Conservation (phyloP, 495 filamentous ascomycete species). For the Penicillium parvum region DNA sequence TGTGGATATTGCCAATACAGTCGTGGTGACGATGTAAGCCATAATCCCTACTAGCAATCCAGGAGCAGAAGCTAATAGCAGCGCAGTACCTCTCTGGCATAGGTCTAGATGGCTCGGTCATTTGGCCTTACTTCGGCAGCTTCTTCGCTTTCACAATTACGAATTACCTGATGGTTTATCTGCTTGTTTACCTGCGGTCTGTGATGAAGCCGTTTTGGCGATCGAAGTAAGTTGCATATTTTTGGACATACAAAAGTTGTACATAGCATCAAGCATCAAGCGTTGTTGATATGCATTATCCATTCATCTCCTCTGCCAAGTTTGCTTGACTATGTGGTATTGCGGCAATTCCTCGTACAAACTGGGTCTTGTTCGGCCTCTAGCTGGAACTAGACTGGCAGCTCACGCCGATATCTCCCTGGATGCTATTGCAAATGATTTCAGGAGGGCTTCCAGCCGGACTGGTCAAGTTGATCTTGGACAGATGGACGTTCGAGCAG, state of each 20-base stretch:
- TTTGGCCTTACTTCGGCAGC: conserved; percentile 70
- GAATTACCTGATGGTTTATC: conserved; percentile 68
- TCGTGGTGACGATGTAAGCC: conserved; percentile 50
- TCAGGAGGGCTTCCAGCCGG: conserved; percentile 43
- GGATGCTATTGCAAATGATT: conserved; percentile 50
- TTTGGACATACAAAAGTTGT: neutral
- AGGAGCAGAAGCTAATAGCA: conserved; percentile 7
- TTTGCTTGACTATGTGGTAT: too few relatives aligned
- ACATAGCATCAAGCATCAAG: neutral
- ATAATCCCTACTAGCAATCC: neutral
- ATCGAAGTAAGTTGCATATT: conserved; percentile 29
- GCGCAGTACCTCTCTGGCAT: conserved; percentile 58
- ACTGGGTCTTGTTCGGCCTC: too few relatives aligned
- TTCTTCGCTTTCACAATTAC: conserved; percentile 65
- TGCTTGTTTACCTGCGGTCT: conserved; percentile 35
- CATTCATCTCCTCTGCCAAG: too few relatives aligned
- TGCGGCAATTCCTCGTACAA: too few relatives aligned
- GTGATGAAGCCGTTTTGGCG: conserved; percentile 35
- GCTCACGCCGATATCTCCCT: conserved; percentile 45
- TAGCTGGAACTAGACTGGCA: conserved; percentile 25
- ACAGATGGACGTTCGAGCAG: conserved; percentile 49
- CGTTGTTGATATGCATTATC: neutral
- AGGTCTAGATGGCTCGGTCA: conserved; percentile 54
- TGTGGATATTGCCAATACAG: conserved; percentile 61
- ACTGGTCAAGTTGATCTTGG: conserved; percentile 46